Evolutionary conservation across 257 asterid genomes (phyloP), one percentile per base, ranked within the genome.

Genomic region (Solanum bulbocastanum): DNA sequence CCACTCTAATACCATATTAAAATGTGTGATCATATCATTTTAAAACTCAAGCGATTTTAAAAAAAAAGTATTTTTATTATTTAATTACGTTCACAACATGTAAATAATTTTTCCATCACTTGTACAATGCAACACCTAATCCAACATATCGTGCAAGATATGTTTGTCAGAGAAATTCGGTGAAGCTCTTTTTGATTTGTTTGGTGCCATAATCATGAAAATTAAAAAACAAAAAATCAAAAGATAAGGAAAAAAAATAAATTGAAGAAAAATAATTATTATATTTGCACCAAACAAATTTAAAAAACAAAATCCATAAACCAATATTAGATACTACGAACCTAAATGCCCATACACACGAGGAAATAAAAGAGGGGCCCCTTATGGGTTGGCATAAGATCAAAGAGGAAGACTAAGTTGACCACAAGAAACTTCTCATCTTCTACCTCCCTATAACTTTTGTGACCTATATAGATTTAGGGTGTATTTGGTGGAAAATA

Each of bases 341-440:
- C 66, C 85, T 79, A 46, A 68, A 79, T 79, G 85, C 18, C 84
- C 84, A 79, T 79, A 27, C 66, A 27, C 85, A 27, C 40, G 85
- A 33, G 85, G 85, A 78, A 78, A 40, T 25, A 78, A 4, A 78
- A 44, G 25, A 9, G 66, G 85, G 66, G 1, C 16, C 27, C 62
- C 15, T 12, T 44, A 2, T 30, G 25, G 8, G 4, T 42, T 25
- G 36, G 85, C 39, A 15, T 56, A 39, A 79, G 66, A 79, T 79
- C 40, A 79, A 79, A 79, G 40, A 44, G 27, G 13, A 79, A 27
- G 66, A 27, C 65, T 79, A 15, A 44, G 85, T 79, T 79, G 85
- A 79, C 66, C 37, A 79, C 85, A 27, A 27, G 85, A 79, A 79
- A 9, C 66, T 79, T 79, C 85, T 1, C 66, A 44, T 79, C 85